These are phyloP conservation scores for Medicago lupulina DNA, from an alignment of 306 rosid genomes.

Conservation along the genomic window DNA sequence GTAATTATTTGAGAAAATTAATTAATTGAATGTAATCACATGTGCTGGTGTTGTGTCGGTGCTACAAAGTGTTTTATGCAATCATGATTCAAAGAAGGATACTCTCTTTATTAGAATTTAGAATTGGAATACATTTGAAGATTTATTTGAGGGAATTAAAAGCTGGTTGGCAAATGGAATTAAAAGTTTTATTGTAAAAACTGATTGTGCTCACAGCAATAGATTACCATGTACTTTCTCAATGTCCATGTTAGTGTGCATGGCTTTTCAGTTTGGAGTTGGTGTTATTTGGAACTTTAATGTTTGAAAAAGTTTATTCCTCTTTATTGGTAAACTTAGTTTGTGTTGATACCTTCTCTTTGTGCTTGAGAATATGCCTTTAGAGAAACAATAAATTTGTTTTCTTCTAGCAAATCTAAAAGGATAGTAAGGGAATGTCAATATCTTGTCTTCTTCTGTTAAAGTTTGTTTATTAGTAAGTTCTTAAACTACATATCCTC, in stretches of 20 bases:
- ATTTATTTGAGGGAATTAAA: conserved; percentile 29
- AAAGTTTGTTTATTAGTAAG: conserved; percentile 53
- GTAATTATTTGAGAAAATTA: not conserved
- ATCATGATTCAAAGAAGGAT: conserved; percentile 26
- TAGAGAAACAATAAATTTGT: conserved; percentile 48
- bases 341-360: conserved; percentile 50
- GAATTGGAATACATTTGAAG: conserved; percentile 9
- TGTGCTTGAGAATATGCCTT: conserved; percentile 56
- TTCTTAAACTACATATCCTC: conserved; percentile 48
- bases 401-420: conserved; percentile 48
- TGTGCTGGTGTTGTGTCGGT: not conserved
- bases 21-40: not conserved
- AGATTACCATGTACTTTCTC: conserved; percentile 37
- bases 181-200: conserved; percentile 31
- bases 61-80: conserved; percentile 21
- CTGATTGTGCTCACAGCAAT: conserved; percentile 30
- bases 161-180: not conserved
- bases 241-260: conserved; percentile 55
- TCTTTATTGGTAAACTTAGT: conserved; percentile 39
- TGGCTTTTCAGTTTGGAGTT: conserved; percentile 52
- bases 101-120: conserved; percentile 21
- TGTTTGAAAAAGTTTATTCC: conserved; percentile 50
- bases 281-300: conserved; percentile 38
- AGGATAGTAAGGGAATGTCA: conserved; percentile 58
- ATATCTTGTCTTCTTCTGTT: conserved; percentile 59